These are phyloP conservation scores for Escallonia herrerae DNA, from an alignment of 129 eudicot species.

Conservation along the genomic window DNA sequence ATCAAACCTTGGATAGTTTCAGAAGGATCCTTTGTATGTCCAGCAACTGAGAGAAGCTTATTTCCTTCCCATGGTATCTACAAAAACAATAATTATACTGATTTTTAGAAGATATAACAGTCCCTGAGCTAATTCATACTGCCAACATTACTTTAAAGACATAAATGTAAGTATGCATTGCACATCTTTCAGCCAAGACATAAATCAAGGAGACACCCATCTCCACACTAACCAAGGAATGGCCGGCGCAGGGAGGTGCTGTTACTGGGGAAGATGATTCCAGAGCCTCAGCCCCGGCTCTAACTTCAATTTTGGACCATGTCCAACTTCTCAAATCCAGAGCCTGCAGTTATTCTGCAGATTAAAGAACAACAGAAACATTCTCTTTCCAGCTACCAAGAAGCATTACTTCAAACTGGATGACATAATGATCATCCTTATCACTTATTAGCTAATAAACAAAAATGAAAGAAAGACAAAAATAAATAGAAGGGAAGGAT, in stretches of 20 bases:
- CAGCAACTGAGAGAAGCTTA: conserved; percentile 93
- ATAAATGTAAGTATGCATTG: conserved; percentile 4
- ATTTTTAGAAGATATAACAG: conserved; percentile 3
- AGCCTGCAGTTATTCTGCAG: conserved; percentile 38
- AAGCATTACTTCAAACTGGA: conserved; percentile 11
- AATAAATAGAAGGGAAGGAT: not conserved
- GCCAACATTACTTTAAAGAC: not conserved
- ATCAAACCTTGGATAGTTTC: conserved; percentile 71
- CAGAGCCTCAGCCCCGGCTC: conserved; percentile 39
- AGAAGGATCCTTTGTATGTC: conserved; percentile 92
- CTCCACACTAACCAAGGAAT: conserved; percentile 75
- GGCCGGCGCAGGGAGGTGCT: conserved; percentile 80
- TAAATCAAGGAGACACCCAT: conserved; percentile 10
- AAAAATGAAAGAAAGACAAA: not conserved
- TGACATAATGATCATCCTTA: not conserved
- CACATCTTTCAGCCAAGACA: not conserved
- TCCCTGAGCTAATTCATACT: conserved; percentile 6
- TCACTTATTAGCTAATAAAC: conserved; percentile 1
- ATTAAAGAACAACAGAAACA: not conserved
- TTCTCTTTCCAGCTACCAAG: not conserved
- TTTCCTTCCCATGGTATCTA: conserved; percentile 97
- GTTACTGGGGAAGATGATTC: conserved; percentile 28
- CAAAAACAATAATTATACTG: conserved; percentile 12
- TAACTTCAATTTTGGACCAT: conserved; percentile 90
- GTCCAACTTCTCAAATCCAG: conserved; percentile 83